Evolutionary conservation across 139 green algal genomes (phyloP).

Genomic region (Haematococcus lacustris): DNA sequence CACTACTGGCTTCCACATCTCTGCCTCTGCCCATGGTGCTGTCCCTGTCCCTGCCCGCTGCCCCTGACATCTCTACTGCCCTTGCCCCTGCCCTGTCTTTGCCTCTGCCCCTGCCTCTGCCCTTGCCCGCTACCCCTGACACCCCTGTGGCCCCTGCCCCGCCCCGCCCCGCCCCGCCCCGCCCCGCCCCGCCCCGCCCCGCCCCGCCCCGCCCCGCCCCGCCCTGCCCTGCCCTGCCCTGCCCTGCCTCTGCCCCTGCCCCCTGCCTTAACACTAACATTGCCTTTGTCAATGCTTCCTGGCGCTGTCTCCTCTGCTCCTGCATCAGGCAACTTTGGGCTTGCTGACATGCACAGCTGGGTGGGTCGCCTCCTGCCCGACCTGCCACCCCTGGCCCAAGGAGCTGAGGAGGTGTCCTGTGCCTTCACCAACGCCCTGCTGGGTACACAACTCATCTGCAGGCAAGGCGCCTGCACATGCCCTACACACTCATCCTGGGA

Average conservation of each 20-base stretch:
- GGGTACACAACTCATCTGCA: constrained; percentile 18
- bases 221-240: too few species aligned
- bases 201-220: too few species aligned
- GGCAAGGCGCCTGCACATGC: background rate
- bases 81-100: background rate
- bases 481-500: background rate
- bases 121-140: background rate
- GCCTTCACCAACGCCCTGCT: constrained; percentile 46
- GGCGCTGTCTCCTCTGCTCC: background rate
- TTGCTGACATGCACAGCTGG: constrained; percentile 54
- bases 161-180: too few species aligned
- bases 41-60: too few species aligned
- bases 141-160: background rate
- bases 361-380: constrained; percentile 40
- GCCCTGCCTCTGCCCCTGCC: background rate
- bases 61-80: background rate
- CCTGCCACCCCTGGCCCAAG: constrained; percentile 19
- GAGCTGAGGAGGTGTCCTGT: constrained; percentile 8
- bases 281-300: background rate
- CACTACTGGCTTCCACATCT: too few species aligned
- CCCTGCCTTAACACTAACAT: background rate
- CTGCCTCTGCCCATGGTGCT: too few species aligned
- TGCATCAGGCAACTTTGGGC: constrained; percentile 37
- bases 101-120: background rate
- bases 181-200: too few species aligned